Percentiles rank a stretch among this genome's conserved stretches.
phyloP scores from a whole-genome alignment of 768 basidiomycete genomes.

The Russula ochroleuca region DNA sequence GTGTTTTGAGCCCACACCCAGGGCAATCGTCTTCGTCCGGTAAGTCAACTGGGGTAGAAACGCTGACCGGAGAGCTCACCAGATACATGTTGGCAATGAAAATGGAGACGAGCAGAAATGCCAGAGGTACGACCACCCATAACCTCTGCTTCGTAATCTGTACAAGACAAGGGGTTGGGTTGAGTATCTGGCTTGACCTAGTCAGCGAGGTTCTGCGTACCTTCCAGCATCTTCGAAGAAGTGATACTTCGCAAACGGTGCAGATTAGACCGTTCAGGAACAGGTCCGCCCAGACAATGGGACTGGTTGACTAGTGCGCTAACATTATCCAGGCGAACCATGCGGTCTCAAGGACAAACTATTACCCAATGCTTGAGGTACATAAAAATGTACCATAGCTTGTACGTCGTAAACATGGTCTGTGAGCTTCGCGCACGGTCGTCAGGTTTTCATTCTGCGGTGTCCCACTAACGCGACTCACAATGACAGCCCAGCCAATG shows the following conservation, averaged over 20 bases:
- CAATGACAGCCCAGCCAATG: conserved; percentile 42
- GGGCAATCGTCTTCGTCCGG: conserved; percentile 10
- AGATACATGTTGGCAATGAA: conserved; percentile 42
- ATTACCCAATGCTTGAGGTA: conserved; percentile 28
- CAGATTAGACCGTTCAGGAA: conserved; percentile 48
- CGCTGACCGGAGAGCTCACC: conserved; percentile 29
- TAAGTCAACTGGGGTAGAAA: background rate
- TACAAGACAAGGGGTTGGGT: background rate
- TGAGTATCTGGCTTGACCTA: background rate
- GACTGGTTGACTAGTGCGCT: conserved; percentile 33
- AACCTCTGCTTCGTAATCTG: conserved; percentile 42
- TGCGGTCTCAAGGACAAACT: background rate
- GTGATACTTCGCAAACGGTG: conserved; percentile 46
- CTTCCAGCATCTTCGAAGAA: conserved; percentile 51
- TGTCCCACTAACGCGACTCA: conserved; percentile 31
- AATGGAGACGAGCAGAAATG: conserved; percentile 35
- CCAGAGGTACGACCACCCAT: conserved; percentile 39
- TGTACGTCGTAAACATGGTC: conserved; percentile 31
- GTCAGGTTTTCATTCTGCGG: background rate
- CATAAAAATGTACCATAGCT: conserved; percentile 31
- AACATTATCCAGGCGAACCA: background rate
- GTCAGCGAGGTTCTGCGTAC: conserved; percentile 31
- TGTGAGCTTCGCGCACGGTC: conserved; percentile 27
- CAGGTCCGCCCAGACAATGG: conserved; percentile 44
- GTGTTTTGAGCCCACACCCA: conserved; percentile 18